Evolutionary conservation across 2,329 filamentous ascomycete species (phyloP), one percentile per base, ranked within the genome.

Genomic region (Amauroascus niger): DNA sequence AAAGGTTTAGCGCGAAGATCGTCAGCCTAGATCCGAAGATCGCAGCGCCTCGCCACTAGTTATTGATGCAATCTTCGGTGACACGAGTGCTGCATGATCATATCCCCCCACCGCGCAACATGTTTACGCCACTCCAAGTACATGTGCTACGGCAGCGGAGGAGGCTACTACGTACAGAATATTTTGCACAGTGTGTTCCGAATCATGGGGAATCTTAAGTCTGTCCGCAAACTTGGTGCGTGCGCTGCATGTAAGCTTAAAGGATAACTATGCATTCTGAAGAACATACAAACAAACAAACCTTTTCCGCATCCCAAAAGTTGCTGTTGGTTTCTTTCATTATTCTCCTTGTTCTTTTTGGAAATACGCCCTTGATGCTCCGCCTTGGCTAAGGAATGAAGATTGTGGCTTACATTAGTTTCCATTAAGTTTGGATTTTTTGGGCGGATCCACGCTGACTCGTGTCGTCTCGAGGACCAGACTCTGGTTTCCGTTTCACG

Each of bases 1-100:
- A 37, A 8, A 7, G 11, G 16, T 28, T 52, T 52, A 52, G 50
- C 50, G 50, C 46, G 13, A 22, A 30, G 50, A 52, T 46, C 40
- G 22, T 7, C 50, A 26, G 32, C 41, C 18, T 32, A 30, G 22
- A 30, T 30, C 20, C 32, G 30, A 26, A 37, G 20, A 52, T 46
- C 18, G 7, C 50, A 52, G n/a, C 13, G 5, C 40, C 46, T 18
- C 26, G 5, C 49, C 39, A 45, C n/a, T n/a, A n/a, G n/a, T 44
- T 45, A 22, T 52, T n/a, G 20, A 18, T 39, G 33, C 30, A 9
- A 6, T 11, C 30, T 46, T 20, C 7, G 30, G 50, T 52, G 30
- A 39, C 50, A 52, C 50, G 30, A 40, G 18, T 13, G 18, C 16
- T 28, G 35, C 32, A 32, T 52, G 50, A 28, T 46, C 22, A 9